Percentiles rank a stretch among this genome's conserved stretches.
These are phyloP conservation scores for Candida easanensis DNA, from an alignment of 805 yeast genomes.

Conservation along the genomic window DNA sequence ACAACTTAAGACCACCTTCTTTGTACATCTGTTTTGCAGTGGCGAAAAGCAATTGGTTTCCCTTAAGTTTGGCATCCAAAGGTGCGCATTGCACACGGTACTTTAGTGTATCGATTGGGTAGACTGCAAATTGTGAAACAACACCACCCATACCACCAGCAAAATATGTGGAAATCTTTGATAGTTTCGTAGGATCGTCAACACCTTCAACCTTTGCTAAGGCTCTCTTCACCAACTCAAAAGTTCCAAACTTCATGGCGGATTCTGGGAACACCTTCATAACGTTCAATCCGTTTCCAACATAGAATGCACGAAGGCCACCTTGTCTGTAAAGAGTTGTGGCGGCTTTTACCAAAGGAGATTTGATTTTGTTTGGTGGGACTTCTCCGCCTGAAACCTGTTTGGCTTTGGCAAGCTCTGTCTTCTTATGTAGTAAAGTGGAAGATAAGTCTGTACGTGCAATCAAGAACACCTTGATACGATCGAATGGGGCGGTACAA, in stretches of 20 bases:
- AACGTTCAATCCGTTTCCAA: constrained; percentile 93
- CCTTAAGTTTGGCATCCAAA: constrained; percentile 57
- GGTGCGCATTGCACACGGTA: constrained; percentile 93
- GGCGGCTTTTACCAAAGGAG: constrained; percentile 81
- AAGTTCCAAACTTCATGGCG: constrained; percentile 95
- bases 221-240: constrained; percentile 78
- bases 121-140: constrained; percentile 85
- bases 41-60: constrained; percentile 54
- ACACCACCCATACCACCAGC: constrained; percentile 98
- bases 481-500: constrained; percentile 94
- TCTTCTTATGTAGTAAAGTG: constrained; percentile 58
- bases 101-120: constrained; percentile 93
- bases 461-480: constrained; percentile 89
- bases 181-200: constrained; percentile 63
- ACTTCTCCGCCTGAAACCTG: constrained; percentile 33
- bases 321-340: constrained; percentile 82
- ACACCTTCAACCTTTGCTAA: constrained; percentile 77
- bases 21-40: constrained; percentile 77
- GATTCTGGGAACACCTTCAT: constrained; percentile 94
- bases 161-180: constrained; percentile 75
- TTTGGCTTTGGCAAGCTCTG: constrained; percentile 44
- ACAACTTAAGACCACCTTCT: constrained; percentile 75
- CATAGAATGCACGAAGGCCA: constrained; percentile 84
- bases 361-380: constrained; percentile 47
- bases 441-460: constrained; percentile 84